Conservation (phyloP, 225 moss, liverwort and hornwort species). For the Pleurozium schreberi region DNA sequence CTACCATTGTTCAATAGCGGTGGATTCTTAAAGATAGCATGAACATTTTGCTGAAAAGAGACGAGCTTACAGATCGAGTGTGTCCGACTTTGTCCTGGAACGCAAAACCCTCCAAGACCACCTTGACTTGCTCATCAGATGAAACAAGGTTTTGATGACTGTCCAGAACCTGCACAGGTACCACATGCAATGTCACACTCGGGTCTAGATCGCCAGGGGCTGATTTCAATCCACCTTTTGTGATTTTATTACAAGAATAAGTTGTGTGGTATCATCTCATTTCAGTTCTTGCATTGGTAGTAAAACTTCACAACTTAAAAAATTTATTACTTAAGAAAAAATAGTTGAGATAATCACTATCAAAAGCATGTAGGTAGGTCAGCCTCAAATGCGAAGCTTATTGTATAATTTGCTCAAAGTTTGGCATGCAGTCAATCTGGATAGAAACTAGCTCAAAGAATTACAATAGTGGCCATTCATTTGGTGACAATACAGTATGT, state of each 20-base stretch:
- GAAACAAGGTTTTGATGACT: conserved; percentile 6
- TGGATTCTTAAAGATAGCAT: neutral
- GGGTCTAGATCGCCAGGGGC: neutral
- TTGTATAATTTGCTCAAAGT: neutral
- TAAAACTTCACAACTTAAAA: neutral
- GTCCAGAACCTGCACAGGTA: conserved; percentile 4
- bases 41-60: neutral
- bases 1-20: neutral
- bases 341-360: neutral
- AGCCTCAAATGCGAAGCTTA: neutral
- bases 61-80: neutral
- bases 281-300: neutral
- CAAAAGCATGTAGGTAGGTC: neutral
- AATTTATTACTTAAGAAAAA: neutral
- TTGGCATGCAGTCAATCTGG: too few species aligned
- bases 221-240: neutral
- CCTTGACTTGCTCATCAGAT: conserved; percentile 2
- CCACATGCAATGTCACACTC: neutral
- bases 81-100: conserved; percentile 18
- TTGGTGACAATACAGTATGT: neutral
- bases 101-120: conserved; percentile 13
- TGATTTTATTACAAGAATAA: neutral
- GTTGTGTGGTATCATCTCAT: neutral
- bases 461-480: neutral
- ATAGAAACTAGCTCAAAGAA: neutral